A percentile compares a stretch with the other conserved stretches of the same genome.
phyloP scores from a whole-genome alignment of 441 rosid species.

The Dalechampia spathulata region DNA sequence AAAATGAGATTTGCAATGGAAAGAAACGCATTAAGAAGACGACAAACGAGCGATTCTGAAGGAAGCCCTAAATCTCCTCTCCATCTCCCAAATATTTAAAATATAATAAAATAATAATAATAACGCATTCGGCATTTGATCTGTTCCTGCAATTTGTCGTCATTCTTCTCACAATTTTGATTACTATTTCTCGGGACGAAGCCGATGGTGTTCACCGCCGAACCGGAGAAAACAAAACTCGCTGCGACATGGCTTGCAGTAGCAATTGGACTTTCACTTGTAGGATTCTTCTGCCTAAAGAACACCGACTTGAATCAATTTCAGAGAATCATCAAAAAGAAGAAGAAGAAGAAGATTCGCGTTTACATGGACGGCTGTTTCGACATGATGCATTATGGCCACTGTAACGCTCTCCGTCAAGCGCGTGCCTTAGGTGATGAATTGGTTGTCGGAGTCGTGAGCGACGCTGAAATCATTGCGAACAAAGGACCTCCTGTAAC shows the following conservation, averaged over 20 bases:
- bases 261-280: slow-evolving; percentile 29
- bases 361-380: slow-evolving; percentile 79
- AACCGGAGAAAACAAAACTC: slow-evolving; percentile 19
- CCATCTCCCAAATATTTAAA: background rate
- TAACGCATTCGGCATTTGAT: too few species aligned
- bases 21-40: background rate
- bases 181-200: too few species aligned
- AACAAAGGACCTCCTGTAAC: slow-evolving; percentile 73
- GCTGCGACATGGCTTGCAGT: slow-evolving; percentile 36
- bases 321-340: slow-evolving; percentile 9
- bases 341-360: slow-evolving; percentile 40
- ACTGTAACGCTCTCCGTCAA: slow-evolving; percentile 74
- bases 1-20: background rate
- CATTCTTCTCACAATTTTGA: background rate
- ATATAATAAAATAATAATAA: background rate
- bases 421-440: slow-evolving; percentile 60
- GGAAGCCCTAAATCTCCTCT: slow-evolving; percentile 1
- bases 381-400: slow-evolving; percentile 84
- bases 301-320: slow-evolving; percentile 7
- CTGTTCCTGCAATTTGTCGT: too few species aligned
- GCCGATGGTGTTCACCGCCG: slow-evolving; percentile 16
- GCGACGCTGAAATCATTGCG: slow-evolving; percentile 54
- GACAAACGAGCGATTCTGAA: background rate
- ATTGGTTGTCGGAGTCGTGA: slow-evolving; percentile 63
- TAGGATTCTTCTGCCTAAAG: slow-evolving; percentile 26